Base-by-base conservation (phyloP, 352 stramenopile genomes). In the Phytophthora melonis region DNA sequence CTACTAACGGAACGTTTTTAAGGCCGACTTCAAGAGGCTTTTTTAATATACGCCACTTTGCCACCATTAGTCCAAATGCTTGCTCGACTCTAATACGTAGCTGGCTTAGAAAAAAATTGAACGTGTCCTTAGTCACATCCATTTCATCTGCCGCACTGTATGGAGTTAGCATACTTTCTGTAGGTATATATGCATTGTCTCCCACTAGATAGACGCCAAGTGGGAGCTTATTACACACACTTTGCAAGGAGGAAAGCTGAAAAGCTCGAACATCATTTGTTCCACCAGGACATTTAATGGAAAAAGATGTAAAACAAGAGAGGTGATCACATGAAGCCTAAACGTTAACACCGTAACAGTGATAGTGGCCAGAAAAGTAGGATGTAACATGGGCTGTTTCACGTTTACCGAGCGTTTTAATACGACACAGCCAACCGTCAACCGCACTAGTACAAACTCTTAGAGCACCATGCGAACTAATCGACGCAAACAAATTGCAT, bases 181-280 rank as follows among this genome's bases (percentile, higher is more conserved):
- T 66, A 50, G 45, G 59, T 58, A 58, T 58, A 30, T 56, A 66
- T 50, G 45, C 59, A 36, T 66, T 66, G 9, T 66, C 59, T 25
- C 25, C 45, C 16, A 50, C 59, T 39, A 57, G 30, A 58, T 49
- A 66, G 43, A 52, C 59, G 49, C 39, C 39, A 45, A 45, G 39
- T 5, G 39, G 11, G 4, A 45, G 14, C 39, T 45, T n/a, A n/a
- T n/a, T n/a, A 45, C 39, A 45, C 39, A 45, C 39, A 45, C 14
- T 16, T n/a, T 45, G 39, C 39, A 45, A 45, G 14, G 39, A 45
- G 3, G 10, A 45, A n/a, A 45, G 14, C 39, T 18, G 39, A 45
- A 45, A 45, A 18, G 39, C 39, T n/a, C 39, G 39, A 5, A 45
- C 1, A 45, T 45, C 39, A 18, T 45, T n/a, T 18, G 39, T 45